Evolutionary conservation across 1,284 basidiomycete species (phyloP).

Genomic region (Ceratobasidium theobromae): DNA sequence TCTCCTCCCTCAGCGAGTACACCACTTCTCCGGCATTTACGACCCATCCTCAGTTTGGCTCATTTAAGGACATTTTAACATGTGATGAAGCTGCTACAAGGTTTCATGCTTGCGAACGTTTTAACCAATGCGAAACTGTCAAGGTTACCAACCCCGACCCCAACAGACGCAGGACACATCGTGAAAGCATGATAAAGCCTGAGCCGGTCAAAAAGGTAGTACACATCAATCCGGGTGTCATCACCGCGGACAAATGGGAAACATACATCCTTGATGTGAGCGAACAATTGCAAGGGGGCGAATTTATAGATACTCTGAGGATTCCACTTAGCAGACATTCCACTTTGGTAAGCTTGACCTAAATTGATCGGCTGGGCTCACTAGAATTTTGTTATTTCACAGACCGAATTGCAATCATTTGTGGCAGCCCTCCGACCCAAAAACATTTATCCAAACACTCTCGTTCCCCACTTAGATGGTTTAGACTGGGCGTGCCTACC

Average conservation of each 20-base stretch:
- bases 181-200: constrained; percentile 53
- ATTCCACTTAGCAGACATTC: constrained; percentile 37
- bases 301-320: constrained; percentile 61
- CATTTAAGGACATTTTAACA: constrained; percentile 63
- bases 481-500: constrained; percentile 72
- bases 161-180: constrained; percentile 23
- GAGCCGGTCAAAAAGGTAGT: constrained; percentile 56
- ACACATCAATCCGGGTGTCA: constrained; percentile 74
- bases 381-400: constrained; percentile 60
- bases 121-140: constrained; percentile 61
- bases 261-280: constrained; percentile 56
- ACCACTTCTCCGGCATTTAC: constrained; percentile 47
- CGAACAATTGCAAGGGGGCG: constrained; percentile 49
- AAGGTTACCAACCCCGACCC: constrained; percentile 38
- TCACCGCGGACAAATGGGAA: constrained; percentile 62
- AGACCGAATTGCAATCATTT: constrained; percentile 79
- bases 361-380: constrained; percentile 74
- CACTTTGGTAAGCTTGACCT: constrained; percentile 5
- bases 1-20: constrained; percentile 56
- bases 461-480: constrained; percentile 60
- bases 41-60: neutral
- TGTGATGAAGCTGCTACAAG: constrained; percentile 60
- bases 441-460: constrained; percentile 75
- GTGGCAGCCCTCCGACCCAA: constrained; percentile 77
- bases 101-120: constrained; percentile 91